Conservation (phyloP, 2,329 filamentous ascomycete genomes). For the Trichoderma semiorbis region DNA sequence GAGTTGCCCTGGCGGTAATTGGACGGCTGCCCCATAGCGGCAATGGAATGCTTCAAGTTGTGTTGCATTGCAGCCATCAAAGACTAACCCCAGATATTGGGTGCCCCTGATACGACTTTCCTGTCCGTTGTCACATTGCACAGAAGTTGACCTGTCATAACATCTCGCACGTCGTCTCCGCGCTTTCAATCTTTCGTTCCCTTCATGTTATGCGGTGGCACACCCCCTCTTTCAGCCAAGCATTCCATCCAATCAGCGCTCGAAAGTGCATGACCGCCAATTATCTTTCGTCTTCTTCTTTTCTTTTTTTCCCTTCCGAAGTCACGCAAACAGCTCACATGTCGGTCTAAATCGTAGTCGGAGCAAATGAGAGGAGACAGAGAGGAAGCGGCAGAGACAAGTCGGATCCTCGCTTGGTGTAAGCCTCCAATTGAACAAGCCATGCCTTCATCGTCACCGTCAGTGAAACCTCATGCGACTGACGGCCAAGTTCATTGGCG, state of each 20-base stretch:
- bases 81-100: slow-evolving; percentile 6
- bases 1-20: background rate
- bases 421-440: background rate
- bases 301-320: background rate
- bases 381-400: background rate
- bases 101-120: slow-evolving; percentile 13
- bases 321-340: background rate
- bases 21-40: background rate
- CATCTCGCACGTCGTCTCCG: background rate
- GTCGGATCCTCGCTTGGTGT: background rate
- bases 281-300: background rate
- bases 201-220: background rate
- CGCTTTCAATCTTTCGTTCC: background rate
- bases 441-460: background rate
- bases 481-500: background rate
- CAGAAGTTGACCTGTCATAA: slow-evolving; percentile 1
- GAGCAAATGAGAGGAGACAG: background rate
- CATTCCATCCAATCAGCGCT: background rate
- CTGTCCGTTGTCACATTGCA: background rate
- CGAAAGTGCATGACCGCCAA: background rate
- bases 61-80: slow-evolving; percentile 12
- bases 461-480: background rate
- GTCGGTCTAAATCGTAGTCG: background rate
- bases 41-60: background rate
- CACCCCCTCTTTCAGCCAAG: background rate